Percentiles rank a stretch among this genome's conserved stretches.
Conservation (phyloP, 2,329 filamentous ascomycete species). For the Beauveria rudraprayagi region DNA sequence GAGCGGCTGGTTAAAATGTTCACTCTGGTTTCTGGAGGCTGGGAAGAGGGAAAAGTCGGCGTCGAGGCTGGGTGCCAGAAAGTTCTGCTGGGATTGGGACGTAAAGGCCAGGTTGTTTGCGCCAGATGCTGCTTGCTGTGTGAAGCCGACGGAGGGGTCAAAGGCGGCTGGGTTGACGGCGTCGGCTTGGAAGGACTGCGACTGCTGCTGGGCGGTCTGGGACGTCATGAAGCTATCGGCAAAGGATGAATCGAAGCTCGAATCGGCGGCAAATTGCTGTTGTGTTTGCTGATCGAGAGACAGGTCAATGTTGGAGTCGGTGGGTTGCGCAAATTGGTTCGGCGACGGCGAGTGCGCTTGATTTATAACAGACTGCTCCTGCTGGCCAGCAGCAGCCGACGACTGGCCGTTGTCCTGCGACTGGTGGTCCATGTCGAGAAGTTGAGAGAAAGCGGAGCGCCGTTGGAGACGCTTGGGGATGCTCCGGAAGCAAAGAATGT, state of each 20-base stretch:
- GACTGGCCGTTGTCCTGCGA: slow-evolving; percentile 41
- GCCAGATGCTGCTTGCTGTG: slow-evolving; percentile 34
- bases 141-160: slow-evolving; percentile 35
- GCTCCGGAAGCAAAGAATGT: slow-evolving; percentile 3
- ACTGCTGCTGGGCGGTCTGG: slow-evolving; percentile 24
- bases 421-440: slow-evolving; percentile 7
- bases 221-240: slow-evolving; percentile 37
- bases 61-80: slow-evolving; percentile 44
- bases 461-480: slow-evolving; percentile 7
- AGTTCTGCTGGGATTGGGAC: slow-evolving; percentile 34
- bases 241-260: slow-evolving; percentile 39
- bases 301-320: slow-evolving; percentile 44
- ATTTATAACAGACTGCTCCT: slow-evolving; percentile 57
- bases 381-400: slow-evolving; percentile 46
- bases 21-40: slow-evolving; percentile 37
- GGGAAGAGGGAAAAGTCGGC: slow-evolving; percentile 61
- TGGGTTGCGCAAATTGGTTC: slow-evolving; percentile 42
- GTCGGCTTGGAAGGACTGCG: slow-evolving; percentile 24
- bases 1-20: slow-evolving; percentile 54
- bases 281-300: slow-evolving; percentile 41
- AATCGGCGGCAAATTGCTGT: slow-evolving; percentile 38
- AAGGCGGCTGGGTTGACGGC: slow-evolving; percentile 21
- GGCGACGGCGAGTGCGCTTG: slow-evolving; percentile 58
- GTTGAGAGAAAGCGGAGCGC: slow-evolving; percentile 4
- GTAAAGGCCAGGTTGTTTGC: slow-evolving; percentile 25